Percentiles rank a stretch among this genome's conserved stretches.
Conservation (phyloP, 164 flowering plant species). For the Platanus orientalis region DNA sequence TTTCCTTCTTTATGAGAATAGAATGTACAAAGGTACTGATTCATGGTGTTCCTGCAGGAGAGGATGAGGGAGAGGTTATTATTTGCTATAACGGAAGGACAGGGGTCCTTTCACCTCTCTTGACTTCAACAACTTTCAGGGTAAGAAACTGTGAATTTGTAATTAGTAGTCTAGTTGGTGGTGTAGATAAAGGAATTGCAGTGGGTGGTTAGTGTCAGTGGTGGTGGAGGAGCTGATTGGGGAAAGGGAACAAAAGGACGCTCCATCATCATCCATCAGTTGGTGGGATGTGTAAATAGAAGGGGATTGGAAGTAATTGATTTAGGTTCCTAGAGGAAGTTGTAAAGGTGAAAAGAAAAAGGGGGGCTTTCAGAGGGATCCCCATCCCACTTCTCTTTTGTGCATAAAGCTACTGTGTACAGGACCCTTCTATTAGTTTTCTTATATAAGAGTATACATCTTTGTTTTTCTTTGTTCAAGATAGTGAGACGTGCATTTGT, state of each 20-base stretch:
- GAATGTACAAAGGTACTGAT: background rate
- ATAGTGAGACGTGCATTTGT: no score
- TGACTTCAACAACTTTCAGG: slow-evolving; percentile 20
- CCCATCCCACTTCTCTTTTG: background rate
- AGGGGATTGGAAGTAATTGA: background rate
- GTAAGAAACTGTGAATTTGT: slow-evolving; percentile 27
- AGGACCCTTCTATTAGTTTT: no score
- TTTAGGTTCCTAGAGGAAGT: background rate
- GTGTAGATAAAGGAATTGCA: slow-evolving; percentile 6
- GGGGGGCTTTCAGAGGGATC: background rate
- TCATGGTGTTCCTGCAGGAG: slow-evolving; percentile 46
- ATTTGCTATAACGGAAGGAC: slow-evolving; percentile 93
- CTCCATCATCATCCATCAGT: background rate
- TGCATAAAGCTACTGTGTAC: background rate
- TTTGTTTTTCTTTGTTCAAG: no score
- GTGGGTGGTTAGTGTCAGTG: slow-evolving; percentile 4
- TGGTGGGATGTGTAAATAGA: background rate
- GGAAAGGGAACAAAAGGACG: background rate
- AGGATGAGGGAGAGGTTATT: slow-evolving; percentile 77
- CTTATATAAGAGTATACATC: no score
- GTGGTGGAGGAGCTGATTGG: background rate
- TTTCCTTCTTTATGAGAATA: background rate
- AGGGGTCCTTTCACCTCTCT: slow-evolving; percentile 90
- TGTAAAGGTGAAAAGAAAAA: background rate
- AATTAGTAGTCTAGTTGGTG: slow-evolving; percentile 25